A percentile compares a stretch with the other conserved stretches of the same genome.
Conservation (phyloP, 2,329 filamentous ascomycete species). For the Alternaria sp. region DNA sequence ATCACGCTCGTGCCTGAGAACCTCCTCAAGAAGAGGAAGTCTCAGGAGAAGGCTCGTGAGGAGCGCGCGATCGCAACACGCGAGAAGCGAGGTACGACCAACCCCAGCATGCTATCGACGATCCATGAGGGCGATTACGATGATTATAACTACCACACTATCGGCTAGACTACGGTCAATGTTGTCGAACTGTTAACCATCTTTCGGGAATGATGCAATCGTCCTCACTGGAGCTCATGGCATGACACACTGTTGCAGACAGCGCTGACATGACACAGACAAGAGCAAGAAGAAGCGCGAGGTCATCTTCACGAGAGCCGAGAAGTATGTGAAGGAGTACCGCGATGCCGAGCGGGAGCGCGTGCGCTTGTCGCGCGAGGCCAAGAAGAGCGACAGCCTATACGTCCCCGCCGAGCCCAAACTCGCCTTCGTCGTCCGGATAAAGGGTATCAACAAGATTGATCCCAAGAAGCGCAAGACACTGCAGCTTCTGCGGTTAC, state of each 20-base stretch:
- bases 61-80: conserved; percentile 78
- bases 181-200: conserved; percentile 98
- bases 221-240: conserved; percentile 32
- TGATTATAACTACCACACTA: conserved; percentile 88
- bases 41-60: conserved; percentile 98
- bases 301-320: conserved; percentile 99
- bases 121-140: conserved; percentile 47
- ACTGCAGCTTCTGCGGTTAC: conserved; percentile 96
- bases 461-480: conserved; percentile 99
- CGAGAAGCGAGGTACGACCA: conserved; percentile 86
- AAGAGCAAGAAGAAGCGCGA: conserved; percentile 98
- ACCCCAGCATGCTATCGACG: conserved; percentile 17
- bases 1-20: conserved; percentile 94
- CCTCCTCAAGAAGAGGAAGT: conserved; percentile 99
- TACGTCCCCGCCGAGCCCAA: conserved; percentile 95
- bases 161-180: conserved; percentile 97
- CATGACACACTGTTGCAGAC: conserved; percentile 8
- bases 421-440: conserved; percentile 96
- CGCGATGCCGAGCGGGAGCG: conserved; percentile 98
- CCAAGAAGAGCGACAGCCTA: conserved; percentile 91
- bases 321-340: conserved; percentile 99
- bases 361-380: conserved; percentile 86
- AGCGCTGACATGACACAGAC: conserved; percentile 60
- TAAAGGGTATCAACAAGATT: conserved; percentile 99
- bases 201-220: conserved; percentile 92